Base-by-base conservation (phyloP, 768 basidiomycete genomes). In the Cystofilobasidium capitatum region DNA sequence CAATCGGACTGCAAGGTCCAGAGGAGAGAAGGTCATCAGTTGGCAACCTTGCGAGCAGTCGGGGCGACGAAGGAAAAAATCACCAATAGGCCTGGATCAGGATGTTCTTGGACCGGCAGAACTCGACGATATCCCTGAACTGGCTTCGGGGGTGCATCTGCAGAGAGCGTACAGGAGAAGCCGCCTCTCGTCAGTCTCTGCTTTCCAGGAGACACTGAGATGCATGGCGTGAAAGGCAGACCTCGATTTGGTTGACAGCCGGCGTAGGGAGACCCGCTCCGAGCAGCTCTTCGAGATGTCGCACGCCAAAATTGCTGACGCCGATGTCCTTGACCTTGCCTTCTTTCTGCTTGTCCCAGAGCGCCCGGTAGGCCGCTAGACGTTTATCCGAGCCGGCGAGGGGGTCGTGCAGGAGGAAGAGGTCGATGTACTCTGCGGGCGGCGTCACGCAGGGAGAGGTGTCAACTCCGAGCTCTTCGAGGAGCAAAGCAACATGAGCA, bases 111-210 rank as follows among this genome's bases (percentile, higher is more conserved):
- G 80, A 75, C 26, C 76, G 75, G 77, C 88, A 90, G 75, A 87
- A 92, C 6, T 85, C 81, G 22, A 88, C 88, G 65, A 92, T 88
- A 9, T 84, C 81, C 47, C 80, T 67, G 72, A 91, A 89, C 74
- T 91, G 90, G 76, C 88, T 91, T 67, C 86, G 76, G 2, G 78
- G 78, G 57, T 79, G 76, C 0, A 78, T 65, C 66, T 65, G 57
- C 24, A 8, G 39, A 29, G 40, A 24, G 22, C 24, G 54, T 12
- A 51, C 2, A n/a, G 9, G 22, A 13, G 49, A 44, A 36, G 54
- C 26, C 36, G 10, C 36, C 24, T n/a, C 4, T 5, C 16, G 10
- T 35, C 20, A 31, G 20, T 31, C 31, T 35, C n/a, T 9, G 12
- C n/a, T 51, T 24, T 12, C 49, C 26, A 9, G n/a, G n/a, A n/a